Evolutionary conservation across 2,329 filamentous ascomycete genomes (phyloP), one percentile per base, ranked within the genome.

Genomic region (Dendrostoma leiphaemia): DNA sequence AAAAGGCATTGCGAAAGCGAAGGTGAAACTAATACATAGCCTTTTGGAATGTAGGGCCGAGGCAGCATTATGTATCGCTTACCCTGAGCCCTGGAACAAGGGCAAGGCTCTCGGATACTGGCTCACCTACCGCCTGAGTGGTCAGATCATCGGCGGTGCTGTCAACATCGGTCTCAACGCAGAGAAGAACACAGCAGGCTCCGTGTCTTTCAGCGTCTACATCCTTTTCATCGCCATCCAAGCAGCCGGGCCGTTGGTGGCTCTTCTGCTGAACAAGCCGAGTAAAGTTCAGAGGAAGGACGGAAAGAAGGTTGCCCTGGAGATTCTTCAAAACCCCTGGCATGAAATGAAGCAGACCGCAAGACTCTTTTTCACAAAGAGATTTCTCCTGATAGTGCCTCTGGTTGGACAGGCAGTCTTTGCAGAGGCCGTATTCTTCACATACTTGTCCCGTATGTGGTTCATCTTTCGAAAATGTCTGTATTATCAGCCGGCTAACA

Each of bases 351-450:
- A 80, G 57, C 73, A 75, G 2, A 88, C 81, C 1, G 72, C 74
- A 0, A 80, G 74, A 53, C 70, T 84, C 1, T 88, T 90, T 59
- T 69, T 85, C 28, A 81, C 73, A 2, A 81, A 76, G 40, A 78
- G 79, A 28, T 89, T 88, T 54, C 68, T 90, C 1, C 71, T 89
- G 1, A 75, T 89, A 1, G 67, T 90, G 3, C 76, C 86, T 0
- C 82, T 88, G 59, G 90, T 91, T 35, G 84, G 84, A 1, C 85
- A 90, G 60, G 84, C 84, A 0, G 86, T 89, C 0, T 91, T 87
- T 63, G 72, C 84, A 0, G 87, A 91, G 65, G 83, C 88, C 0
- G 85, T 90, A 0, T 88, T 86, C 67, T 89, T 86, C 66, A 90
- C 87, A 0, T 91, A 86, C 55, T 71, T 86, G 7, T 74, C 77